Evolutionary conservation across 805 yeast genomes (phyloP), one percentile per base, ranked within the genome.

Genomic region (Cyberlindnera xishuangbannaensis): DNA sequence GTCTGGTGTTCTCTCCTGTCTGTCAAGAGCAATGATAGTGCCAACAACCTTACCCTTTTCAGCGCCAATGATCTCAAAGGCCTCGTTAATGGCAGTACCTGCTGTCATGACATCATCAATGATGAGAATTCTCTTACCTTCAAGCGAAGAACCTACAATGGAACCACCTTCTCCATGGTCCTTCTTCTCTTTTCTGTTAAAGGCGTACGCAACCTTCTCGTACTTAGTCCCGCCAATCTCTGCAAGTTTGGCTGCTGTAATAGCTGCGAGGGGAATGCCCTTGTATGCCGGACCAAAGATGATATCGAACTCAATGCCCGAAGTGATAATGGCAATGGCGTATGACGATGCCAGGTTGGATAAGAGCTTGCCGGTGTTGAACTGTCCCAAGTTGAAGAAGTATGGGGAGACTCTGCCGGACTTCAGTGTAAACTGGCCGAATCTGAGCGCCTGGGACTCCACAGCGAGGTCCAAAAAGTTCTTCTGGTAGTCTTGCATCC

Each of bases 21-120:
- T 80, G 60, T 92, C 98, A 47, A 92, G 73, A 7, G 96, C 95
- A 53, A 92, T 84, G 40, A 87, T 79, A 37, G 86, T 75, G 7
- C 95, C 97, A 29, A 78, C 83, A 15, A 86, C 81, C 11, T 62
- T 52, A 30, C 96, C 98, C 22, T 73, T 65, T 45, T 78, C 90
- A 17, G 62, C 61, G 5, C 51, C 60, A 48, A 92, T 86, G 51
- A 92, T 82, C 30, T 71, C 76, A 50, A 84, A 83, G 0, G 97
- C 97, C 63, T 92, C 97, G 50, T 83, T 83, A 56, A 88, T 87
- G 31, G 98, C 97, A 39, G 97, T 92, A 25, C 98, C 98, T 2
- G 97, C 97, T 40, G 97, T 90, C 79, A 90, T 88, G 27, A 92
- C 97, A 53, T 90, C 98, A 59, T 92, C 98, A 41, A 90, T 86